Evolutionary conservation across 306 rosid genomes (phyloP), one percentile per base, ranked within the genome.

Genomic region (Abrus precatorius): DNA sequence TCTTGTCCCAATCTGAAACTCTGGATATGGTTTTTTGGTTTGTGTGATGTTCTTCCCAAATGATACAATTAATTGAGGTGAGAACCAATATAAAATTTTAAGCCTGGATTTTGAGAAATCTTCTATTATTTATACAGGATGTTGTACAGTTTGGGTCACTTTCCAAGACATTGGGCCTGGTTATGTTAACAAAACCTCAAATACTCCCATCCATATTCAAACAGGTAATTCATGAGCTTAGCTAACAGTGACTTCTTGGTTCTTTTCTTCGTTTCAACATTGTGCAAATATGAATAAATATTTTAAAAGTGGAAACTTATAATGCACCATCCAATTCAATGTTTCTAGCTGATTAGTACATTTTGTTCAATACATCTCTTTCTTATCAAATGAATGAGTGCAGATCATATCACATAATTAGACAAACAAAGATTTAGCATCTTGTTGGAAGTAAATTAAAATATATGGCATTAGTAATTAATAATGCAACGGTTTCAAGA

Each of bases 111-210:
- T n/a, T 71, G 28, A 69, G 69, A 43, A 55, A 70, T 62, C 54
- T 43, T 69, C 52, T 12, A 54, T 62, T 48, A 49, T 28, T 3
- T 71, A 44, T 84, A 50, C 92, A 95, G 98, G 98, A 95, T 88
- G 98, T 95, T 70, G 98, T 95, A 49, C 98, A 95, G 84, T 95
- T 95, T 82, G 92, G 92, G 7, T 88, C 99, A 82, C 96, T 95
- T 53, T 89, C 99, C 48, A 91, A 91, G 91, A 93, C 99, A 65
- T 79, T 95, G 70, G 99, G 97, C 38, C 75, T 95, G 67, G 98
- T 95, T 74, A 90, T 93, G 99, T 76, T 95, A 84, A 90, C 90
- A 57, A 90, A 80, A 62, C 97, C 99, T 87, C 93, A 89, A 79
- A 87, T 95, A 74, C 84, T 95, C 62, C 99, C 99, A 65, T 91